Conservation (phyloP, 1,139 yeast genomes). For the Taphrina confusa region DNA sequence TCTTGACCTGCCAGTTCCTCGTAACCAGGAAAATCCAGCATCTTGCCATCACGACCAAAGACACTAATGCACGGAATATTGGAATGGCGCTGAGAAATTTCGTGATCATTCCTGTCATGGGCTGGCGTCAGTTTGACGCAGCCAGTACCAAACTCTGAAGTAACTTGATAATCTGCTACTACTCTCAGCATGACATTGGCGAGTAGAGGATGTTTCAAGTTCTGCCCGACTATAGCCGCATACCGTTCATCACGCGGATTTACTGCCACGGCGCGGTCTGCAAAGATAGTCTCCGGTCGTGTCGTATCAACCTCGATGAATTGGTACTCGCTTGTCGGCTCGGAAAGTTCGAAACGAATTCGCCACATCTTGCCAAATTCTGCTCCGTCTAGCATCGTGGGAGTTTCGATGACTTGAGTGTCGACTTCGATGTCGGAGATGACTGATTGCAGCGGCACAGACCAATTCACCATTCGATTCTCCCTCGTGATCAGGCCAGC, state of each 20-base stretch:
- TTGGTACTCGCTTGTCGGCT: background rate
- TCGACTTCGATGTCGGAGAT: conserved; percentile 38
- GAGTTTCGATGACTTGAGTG: background rate
- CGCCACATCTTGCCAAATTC: conserved; percentile 35
- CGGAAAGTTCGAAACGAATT: conserved; percentile 31
- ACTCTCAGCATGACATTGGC: conserved; percentile 22
- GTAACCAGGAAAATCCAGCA: conserved; percentile 13
- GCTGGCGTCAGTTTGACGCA: conserved; percentile 38
- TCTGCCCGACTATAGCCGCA: conserved; percentile 17
- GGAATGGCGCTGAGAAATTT: conserved; percentile 30
- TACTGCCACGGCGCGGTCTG: conserved; percentile 37
- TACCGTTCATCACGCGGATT: conserved; percentile 31
- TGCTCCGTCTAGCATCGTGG: conserved; percentile 15
- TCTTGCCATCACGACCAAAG: conserved; percentile 30
- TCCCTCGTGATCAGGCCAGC: conserved; percentile 36
- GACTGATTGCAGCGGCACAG: conserved; percentile 32
- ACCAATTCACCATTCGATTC: conserved; percentile 38
- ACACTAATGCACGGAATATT: conserved; percentile 7
- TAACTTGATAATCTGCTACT: conserved; percentile 35
- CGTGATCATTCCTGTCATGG: conserved; percentile 36
- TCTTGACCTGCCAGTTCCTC: conserved; percentile 33
- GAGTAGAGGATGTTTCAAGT: conserved; percentile 34
- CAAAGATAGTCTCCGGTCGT: conserved; percentile 37
- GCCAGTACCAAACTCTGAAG: conserved; percentile 37
- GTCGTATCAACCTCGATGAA: conserved; percentile 35